phyloP scores from a whole-genome alignment of 805 yeast species.

The Ogataea naganishii region DNA sequence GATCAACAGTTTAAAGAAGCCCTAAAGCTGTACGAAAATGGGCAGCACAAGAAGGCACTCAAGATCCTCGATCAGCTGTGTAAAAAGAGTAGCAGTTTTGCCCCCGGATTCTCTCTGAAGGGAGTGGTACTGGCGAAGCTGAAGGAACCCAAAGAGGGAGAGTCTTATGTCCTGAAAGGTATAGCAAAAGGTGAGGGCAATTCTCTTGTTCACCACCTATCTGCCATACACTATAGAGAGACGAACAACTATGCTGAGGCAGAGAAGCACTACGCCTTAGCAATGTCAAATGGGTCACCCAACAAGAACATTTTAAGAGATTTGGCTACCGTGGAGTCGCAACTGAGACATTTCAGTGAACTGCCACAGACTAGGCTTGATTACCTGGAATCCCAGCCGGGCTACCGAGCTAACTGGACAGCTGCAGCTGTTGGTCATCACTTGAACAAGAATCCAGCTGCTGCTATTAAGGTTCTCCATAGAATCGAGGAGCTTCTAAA shows the following conservation, averaged over 20 bases:
- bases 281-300: conserved; percentile 68
- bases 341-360: conserved; percentile 62
- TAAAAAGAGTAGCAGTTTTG: conserved; percentile 67
- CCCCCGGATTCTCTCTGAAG: conserved; percentile 78
- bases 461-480: conserved; percentile 63
- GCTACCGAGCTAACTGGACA: conserved; percentile 87
- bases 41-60: conserved; percentile 81
- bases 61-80: conserved; percentile 66
- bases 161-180: conserved; percentile 51
- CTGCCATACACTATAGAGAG: conserved; percentile 75
- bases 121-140: conserved; percentile 56
- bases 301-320: conserved; percentile 79
- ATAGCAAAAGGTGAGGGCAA: conserved; percentile 48
- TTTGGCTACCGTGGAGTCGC: conserved; percentile 70
- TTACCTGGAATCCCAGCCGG: conserved; percentile 65
- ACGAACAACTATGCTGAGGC: conserved; percentile 68
- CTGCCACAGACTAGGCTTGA: conserved; percentile 56
- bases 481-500: conserved; percentile 70
- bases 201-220: conserved; percentile 73
- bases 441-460: conserved; percentile 54
- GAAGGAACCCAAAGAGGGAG: conserved; percentile 52
- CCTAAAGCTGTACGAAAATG: conserved; percentile 69
- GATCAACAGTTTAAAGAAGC: conserved; percentile 75
- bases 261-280: conserved; percentile 64
- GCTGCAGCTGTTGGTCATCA: conserved; percentile 81